These are phyloP conservation scores for Panaeolus papilionaceus DNA, from an alignment of 768 basidiomycete genomes.

Conservation along the genomic window DNA sequence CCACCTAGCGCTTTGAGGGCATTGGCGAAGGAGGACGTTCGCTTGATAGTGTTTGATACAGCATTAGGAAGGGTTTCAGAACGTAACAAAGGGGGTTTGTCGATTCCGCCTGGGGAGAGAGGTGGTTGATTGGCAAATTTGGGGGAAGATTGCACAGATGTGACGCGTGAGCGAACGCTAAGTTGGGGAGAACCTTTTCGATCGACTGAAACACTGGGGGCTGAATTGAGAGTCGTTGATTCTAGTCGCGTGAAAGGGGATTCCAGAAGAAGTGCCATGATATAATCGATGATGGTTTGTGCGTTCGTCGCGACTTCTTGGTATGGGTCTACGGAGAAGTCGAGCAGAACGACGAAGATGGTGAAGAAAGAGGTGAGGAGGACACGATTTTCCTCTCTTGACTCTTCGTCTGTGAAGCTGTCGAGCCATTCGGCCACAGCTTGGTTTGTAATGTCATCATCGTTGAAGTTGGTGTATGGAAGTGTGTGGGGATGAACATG, in stretches of 20 bases:
- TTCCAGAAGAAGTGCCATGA: slow-evolving; percentile 88
- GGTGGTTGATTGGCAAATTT: slow-evolving; percentile 46
- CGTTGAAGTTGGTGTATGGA: slow-evolving; percentile 41
- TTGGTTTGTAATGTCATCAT: slow-evolving; percentile 76
- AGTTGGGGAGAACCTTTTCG: slow-evolving; percentile 39
- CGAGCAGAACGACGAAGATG: slow-evolving; percentile 86
- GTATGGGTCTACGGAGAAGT: slow-evolving; percentile 92
- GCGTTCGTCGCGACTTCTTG: slow-evolving; percentile 92
- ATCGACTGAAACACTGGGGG: slow-evolving; percentile 52
- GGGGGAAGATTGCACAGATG: slow-evolving; percentile 59
- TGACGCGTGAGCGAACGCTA: slow-evolving; percentile 50
- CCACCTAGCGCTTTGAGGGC: slow-evolving; percentile 73
- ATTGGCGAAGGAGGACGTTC: slow-evolving; percentile 84
- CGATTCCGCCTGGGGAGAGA: slow-evolving; percentile 44
- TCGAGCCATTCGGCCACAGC: slow-evolving; percentile 85
- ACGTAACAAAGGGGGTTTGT: slow-evolving; percentile 57
- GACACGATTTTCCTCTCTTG: slow-evolving; percentile 80
- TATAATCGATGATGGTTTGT: slow-evolving; percentile 90
- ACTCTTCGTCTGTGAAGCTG: slow-evolving; percentile 67
- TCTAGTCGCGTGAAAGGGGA: slow-evolving; percentile 85
- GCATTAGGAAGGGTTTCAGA: slow-evolving; percentile 69
- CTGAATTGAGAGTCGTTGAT: slow-evolving; percentile 62
- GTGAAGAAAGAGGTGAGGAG: slow-evolving; percentile 94
- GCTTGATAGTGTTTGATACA: slow-evolving; percentile 71
- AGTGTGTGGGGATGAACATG: slow-evolving; percentile 35